Percentiles rank a stretch among this genome's conserved stretches.
Conservation (phyloP, 208 protist genomes). For the Leptomonas pyrrhocoris region DNA sequence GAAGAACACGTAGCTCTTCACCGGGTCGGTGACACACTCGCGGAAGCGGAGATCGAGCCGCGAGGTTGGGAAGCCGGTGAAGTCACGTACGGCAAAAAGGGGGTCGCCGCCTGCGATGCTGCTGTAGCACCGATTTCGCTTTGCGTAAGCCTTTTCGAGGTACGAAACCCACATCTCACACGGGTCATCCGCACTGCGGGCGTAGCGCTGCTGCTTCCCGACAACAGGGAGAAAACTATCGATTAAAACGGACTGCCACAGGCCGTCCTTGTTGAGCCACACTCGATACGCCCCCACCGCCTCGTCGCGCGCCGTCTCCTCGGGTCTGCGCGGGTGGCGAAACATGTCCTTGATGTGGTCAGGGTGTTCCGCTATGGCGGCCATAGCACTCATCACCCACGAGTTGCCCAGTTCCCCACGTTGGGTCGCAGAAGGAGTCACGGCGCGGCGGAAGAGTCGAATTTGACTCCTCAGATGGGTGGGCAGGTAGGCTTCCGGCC, state of each 20-base stretch:
- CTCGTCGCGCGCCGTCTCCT: slow-evolving; percentile 36
- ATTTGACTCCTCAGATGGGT: slow-evolving; percentile 26
- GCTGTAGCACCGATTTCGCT: slow-evolving; percentile 72
- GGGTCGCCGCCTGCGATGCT: slow-evolving; percentile 75
- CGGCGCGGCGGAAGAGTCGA: slow-evolving; percentile 41
- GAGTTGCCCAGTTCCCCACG: slow-evolving; percentile 68
- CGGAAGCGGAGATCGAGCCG: slow-evolving; percentile 46
- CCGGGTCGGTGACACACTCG: slow-evolving; percentile 27
- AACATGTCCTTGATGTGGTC: slow-evolving; percentile 53
- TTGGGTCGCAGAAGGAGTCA: slow-evolving; percentile 42
- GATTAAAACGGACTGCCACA: slow-evolving; percentile 70
- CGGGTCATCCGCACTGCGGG: slow-evolving; percentile 49
- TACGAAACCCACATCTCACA: slow-evolving; percentile 85
- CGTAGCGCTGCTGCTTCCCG: slow-evolving; percentile 53
- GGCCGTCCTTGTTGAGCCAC: slow-evolving; percentile 70
- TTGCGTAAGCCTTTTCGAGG: slow-evolving; percentile 87
- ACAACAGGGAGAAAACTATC: slow-evolving; percentile 75
- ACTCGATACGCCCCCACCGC: slow-evolving; percentile 61
- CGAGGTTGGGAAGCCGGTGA: slow-evolving; percentile 59
- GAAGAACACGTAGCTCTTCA: slow-evolving; percentile 46
- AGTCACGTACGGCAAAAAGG: slow-evolving; percentile 64
- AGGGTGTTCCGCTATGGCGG: slow-evolving; percentile 45
- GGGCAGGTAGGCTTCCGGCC: slow-evolving; percentile 47
- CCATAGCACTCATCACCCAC: slow-evolving; percentile 70
- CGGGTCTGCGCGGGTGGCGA: slow-evolving; percentile 25